Evolutionary conservation across 352 stramenopile species (phyloP).

Genomic region (Pythium brachiatum): DNA sequence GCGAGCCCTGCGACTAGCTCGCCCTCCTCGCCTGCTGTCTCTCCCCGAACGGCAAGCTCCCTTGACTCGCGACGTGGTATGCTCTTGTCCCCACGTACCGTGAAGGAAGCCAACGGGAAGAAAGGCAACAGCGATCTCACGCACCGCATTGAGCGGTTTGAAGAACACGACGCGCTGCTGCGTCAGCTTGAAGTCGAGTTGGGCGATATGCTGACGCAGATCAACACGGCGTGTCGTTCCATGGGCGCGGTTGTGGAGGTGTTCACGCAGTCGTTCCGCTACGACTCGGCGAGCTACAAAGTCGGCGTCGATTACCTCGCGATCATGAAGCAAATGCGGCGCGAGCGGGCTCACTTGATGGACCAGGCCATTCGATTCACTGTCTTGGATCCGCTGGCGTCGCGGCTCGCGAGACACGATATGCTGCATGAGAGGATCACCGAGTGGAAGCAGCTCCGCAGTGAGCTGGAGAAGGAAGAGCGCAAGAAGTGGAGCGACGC

Average conservation of each 20-base stretch:
- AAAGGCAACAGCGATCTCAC: conserved; percentile 17
- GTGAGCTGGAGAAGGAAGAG: conserved; percentile 42
- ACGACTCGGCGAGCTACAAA: conserved; percentile 29
- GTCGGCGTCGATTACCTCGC: conserved; percentile 44
- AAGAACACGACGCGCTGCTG: conserved; percentile 47
- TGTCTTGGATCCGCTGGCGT: conserved; percentile 58
- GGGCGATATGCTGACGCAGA: conserved; percentile 49
- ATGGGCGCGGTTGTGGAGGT: conserved; percentile 55
- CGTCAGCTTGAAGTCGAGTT: conserved; percentile 46
- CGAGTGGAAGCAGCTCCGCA: conserved; percentile 28
- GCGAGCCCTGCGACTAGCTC: conserved; percentile 2
- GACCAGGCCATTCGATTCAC: conserved; percentile 81
- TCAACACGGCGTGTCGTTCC: conserved; percentile 41
- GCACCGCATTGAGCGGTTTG: conserved; percentile 47
- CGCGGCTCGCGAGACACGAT: conserved; percentile 49
- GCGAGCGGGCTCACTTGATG: conserved; percentile 54
- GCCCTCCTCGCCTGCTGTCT: background rate
- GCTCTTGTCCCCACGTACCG: background rate
- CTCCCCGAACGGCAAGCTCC: conserved; percentile 7
- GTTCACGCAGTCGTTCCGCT: conserved; percentile 57
- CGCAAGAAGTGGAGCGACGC: conserved; percentile 25
- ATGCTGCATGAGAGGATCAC: conserved; percentile 40
- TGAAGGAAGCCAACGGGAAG: background rate
- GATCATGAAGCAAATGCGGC: conserved; percentile 53
- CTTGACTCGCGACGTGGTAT: background rate